Evolutionary conservation across 2,329 filamentous ascomycete species (phyloP), one percentile per base, ranked within the genome.

Genomic region (Penicillium sp.): DNA sequence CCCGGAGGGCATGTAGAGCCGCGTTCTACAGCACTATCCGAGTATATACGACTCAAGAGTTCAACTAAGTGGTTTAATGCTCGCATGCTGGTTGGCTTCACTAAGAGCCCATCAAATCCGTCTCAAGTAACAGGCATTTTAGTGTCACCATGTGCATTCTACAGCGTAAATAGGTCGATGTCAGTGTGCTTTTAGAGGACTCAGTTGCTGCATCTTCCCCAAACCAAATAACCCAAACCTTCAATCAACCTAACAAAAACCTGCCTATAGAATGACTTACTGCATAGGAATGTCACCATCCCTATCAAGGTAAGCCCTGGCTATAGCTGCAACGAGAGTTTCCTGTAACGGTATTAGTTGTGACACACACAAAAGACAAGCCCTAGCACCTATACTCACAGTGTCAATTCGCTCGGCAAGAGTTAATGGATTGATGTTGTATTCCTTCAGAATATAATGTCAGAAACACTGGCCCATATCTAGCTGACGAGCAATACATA

Each of bases 251-350:
- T 9, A 4, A 9, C 18, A 32, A 29, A 26, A 7, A 16, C 23
- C 34, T 9, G 18, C 13, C 19, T 19, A 23, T 32, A 16, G 9
- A 26, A 42, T 32, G 7, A 43, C 36, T 34, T 49, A 49, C 36
- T 26, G 36, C 47, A 49, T 49, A 43, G 27, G 18, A 9, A 49
- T 34, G 14, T 49, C 38, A 14, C 47, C 47, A 34, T 49, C 47
- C 14, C 47, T 8, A 49, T 49, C 47, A 11, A 35, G 35, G 16
- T 30, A 19, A 34, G 47, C 47, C 2, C 36, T 34, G 34, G 38
- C 27, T 18, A 42, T 30, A 14, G 36, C 18, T 13, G 27, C 10
- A 26, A 49, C 14, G 10, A 49, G 47, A 6, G 23, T 16, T 3
- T 30, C 29, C 47, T 49, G 4, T 16, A 13, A 7, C 26, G 13